A percentile compares a stretch with the other conserved stretches of the same genome.
Conservation (phyloP, 2,329 filamentous ascomycete genomes). For the Fusarium marasasianum region DNA sequence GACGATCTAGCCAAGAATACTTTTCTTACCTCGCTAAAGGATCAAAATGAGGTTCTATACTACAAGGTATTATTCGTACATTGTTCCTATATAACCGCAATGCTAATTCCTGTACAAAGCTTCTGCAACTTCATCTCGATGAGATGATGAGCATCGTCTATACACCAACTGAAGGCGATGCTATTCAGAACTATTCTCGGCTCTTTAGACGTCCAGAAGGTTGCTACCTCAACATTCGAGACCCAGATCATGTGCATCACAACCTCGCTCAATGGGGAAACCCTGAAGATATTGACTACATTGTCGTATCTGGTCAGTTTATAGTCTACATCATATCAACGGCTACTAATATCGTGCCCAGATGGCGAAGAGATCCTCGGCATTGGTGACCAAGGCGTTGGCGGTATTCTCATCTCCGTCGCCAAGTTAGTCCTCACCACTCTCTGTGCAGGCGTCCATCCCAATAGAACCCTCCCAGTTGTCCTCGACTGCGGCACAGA, state of each 20-base stretch:
- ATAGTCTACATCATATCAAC: fast-evolving
- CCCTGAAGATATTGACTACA: constrained; percentile 83
- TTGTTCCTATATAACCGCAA: not conserved
- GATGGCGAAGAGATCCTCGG: constrained; percentile 79
- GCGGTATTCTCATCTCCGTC: constrained; percentile 83
- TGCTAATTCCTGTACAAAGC: constrained; percentile 52
- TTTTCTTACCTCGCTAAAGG: constrained; percentile 84
- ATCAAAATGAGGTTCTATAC: constrained; percentile 86
- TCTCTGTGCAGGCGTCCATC: constrained; percentile 86
- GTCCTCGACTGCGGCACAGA: constrained; percentile 88
- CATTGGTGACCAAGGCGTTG: constrained; percentile 89
- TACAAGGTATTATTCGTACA: constrained; percentile 65
- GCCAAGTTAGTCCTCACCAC: constrained; percentile 87
- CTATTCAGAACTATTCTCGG: constrained; percentile 84
- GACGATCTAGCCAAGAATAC: constrained; percentile 84
- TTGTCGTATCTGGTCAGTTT: constrained; percentile 79
- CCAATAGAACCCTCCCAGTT: constrained; percentile 79
- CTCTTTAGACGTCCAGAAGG: constrained; percentile 83
- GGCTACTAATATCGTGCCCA: constrained; percentile 24
- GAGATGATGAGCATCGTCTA: constrained; percentile 95
- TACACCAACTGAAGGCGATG: constrained; percentile 89
- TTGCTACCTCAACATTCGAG: constrained; percentile 80
- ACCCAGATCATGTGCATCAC: constrained; percentile 71
- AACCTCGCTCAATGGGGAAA: constrained; percentile 74
- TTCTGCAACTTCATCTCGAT: constrained; percentile 79